Percentiles rank a stretch among this genome's conserved stretches.
Conservation (phyloP, 441 rosid species). For the Pelargonium australe region DNA sequence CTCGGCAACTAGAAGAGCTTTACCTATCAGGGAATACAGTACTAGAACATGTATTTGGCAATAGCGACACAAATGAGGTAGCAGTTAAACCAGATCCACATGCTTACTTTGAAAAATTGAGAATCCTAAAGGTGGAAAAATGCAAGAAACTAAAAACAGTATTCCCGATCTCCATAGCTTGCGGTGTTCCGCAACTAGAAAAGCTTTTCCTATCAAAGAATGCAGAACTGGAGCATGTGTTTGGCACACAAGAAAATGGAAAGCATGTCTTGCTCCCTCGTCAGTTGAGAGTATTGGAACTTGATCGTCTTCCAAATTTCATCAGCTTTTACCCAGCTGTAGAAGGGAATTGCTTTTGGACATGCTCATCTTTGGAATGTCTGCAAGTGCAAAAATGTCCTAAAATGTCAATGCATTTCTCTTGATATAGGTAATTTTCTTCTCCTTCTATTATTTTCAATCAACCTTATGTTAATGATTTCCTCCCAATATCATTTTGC, state of each 20-base stretch:
- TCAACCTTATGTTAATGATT: too few species aligned
- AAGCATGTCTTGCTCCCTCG: neutral
- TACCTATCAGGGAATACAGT: neutral
- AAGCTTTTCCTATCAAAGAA: neutral
- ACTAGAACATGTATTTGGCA: neutral
- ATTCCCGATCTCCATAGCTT: neutral
- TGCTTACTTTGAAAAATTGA: neutral
- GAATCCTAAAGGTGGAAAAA: neutral
- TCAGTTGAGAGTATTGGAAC: neutral
- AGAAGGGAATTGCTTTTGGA: neutral
- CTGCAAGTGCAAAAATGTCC: neutral
- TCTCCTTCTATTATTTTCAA: too few species aligned
- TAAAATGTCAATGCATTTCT: slow-evolving; percentile 1
- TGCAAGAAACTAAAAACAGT: neutral
- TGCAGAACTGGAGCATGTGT: neutral
- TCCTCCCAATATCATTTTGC: too few species aligned
- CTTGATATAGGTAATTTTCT: neutral
- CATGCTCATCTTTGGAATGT: neutral
- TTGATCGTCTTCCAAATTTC: neutral
- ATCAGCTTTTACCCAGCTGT: neutral
- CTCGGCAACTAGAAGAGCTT: neutral
- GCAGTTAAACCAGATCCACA: neutral
- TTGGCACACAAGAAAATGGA: neutral
- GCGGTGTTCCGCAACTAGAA: neutral
- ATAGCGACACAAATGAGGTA: neutral